Base-by-base conservation (phyloP, 441 rosid genomes). In the Brassica hybrid region DNA sequence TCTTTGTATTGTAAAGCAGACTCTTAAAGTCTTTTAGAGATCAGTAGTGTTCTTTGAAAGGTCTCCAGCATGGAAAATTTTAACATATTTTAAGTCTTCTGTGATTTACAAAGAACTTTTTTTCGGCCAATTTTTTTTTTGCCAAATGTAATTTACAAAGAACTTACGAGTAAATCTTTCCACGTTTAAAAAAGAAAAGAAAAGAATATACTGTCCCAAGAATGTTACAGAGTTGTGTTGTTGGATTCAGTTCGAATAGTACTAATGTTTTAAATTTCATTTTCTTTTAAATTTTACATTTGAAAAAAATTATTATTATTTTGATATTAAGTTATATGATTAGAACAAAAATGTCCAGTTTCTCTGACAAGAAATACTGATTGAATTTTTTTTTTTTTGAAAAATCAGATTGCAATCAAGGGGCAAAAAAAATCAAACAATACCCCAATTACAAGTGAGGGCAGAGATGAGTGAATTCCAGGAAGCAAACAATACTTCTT, bases 371-470 rank as follows among this genome's bases (percentile, higher is more conserved):
- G 63, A 62, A 27, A 34, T 5, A 14, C 27, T 23, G 60, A 52
- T 73, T 34, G 1, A 1, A 12, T 9, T 59, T 18, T 11, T 27
- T 23, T 23, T 5, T 27, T 27, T 58, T 21, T 4, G n/a, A n/a
- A n/a, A 61, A 36, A n/a, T 41, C 41, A 56, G 41, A 67, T 52
- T 61, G 68, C 71, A 79, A 57, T 7, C 17, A 78, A 50, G 19
- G 25, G 56, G 17, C 36, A n/a, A 32, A 32, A 41, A 41, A 13
- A 45, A 45, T 45, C 4, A 66, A 69, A 73, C 48, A 78, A 73
- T 25, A n/a, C n/a, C 21, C 57, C 73, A 79, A 61, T 79, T 79
- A 79, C 81, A 79, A 60, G 52, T 32, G 36, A 32, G 36, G 52
- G 52, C 6, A 13, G 52, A 78, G 36, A 32, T 32, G n/a, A 32